phyloP scores from a whole-genome alignment of 1,284 basidiomycete genomes.

The Takashimella tepidaria region DNA sequence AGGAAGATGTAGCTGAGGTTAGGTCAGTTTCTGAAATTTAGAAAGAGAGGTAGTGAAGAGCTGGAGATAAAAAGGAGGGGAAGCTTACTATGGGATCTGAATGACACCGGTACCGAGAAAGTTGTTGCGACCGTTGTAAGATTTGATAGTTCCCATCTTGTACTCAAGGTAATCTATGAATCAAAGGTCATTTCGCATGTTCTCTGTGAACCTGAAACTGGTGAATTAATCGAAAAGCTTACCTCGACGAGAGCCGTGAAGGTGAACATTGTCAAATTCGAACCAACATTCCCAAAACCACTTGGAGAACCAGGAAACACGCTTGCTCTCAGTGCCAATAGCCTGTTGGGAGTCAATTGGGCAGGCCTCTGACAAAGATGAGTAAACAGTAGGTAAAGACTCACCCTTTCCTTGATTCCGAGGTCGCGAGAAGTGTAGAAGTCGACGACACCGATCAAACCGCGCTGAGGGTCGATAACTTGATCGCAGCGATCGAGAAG shows the following conservation, averaged over 20 bases:
- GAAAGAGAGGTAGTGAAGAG: not conserved
- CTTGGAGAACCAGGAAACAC: constrained; percentile 66
- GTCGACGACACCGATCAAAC: constrained; percentile 68
- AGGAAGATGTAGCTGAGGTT: constrained; percentile 63
- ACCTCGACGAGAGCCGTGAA: constrained; percentile 61
- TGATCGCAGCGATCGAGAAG: constrained; percentile 66
- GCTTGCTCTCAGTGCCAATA: constrained; percentile 64
- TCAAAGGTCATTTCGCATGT: not conserved
- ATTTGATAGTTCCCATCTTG: constrained; percentile 70
- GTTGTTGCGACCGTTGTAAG: constrained; percentile 67
- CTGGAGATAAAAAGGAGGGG: not conserved
- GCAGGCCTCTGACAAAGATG: too few relatives aligned
- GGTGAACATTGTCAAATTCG: constrained; percentile 68
- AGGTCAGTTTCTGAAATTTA: constrained; percentile 45
- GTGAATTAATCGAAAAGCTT: constrained; percentile 12
- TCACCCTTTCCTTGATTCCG: constrained; percentile 52
- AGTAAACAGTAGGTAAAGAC: constrained; percentile 1
- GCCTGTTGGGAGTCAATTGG: constrained; percentile 47
- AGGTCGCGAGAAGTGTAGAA: constrained; percentile 68
- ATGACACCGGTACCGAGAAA: constrained; percentile 66
- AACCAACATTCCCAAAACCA: constrained; percentile 84
- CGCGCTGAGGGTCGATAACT: constrained; percentile 61
- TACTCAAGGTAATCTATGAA: constrained; percentile 67
- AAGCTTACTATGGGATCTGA: constrained; percentile 53
- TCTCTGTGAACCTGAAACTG: too few relatives aligned